These are phyloP conservation scores for Vanderwaltozyma verrucispora DNA, from an alignment of 805 yeast species.

Conservation along the genomic window DNA sequence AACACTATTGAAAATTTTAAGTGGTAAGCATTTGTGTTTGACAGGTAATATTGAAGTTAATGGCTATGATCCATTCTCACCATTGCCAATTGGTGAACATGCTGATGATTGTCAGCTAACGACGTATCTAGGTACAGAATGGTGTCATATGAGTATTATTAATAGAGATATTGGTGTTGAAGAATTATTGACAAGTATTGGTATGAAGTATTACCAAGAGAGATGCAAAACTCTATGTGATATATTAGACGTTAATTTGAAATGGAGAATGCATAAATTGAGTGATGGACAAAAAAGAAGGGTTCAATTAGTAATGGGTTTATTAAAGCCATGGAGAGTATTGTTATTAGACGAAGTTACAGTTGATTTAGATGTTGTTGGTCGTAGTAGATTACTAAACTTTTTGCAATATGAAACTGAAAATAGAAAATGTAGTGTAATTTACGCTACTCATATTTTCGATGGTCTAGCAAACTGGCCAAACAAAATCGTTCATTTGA, in stretches of 20 bases:
- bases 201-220: conserved; percentile 63
- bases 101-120: conserved; percentile 38
- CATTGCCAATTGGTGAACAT: conserved; percentile 31
- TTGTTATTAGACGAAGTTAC: conserved; percentile 92
- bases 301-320: conserved; percentile 90
- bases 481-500: conserved; percentile 67
- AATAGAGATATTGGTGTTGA: conserved; percentile 86
- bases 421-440: conserved; percentile 59
- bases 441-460: conserved; percentile 93
- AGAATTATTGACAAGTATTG: conserved; percentile 67
- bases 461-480: conserved; percentile 94
- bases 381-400: conserved; percentile 59
- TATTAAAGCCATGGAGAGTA: conserved; percentile 81
- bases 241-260: conserved; percentile 73
- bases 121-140: conserved; percentile 91
- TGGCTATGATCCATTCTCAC: conserved; percentile 83
- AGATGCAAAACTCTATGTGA: conserved; percentile 69
- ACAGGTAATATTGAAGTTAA: conserved; percentile 63
- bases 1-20: conserved; percentile 70
- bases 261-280: conserved; percentile 86
- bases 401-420: conserved; percentile 70
- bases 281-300: conserved; percentile 94
- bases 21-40: conserved; percentile 82
- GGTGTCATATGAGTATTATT: conserved; percentile 89
- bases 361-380: conserved; percentile 90